Evolutionary conservation across 176 grass and related monocot species (phyloP).

Genomic region (Oryza meyeriana): DNA sequence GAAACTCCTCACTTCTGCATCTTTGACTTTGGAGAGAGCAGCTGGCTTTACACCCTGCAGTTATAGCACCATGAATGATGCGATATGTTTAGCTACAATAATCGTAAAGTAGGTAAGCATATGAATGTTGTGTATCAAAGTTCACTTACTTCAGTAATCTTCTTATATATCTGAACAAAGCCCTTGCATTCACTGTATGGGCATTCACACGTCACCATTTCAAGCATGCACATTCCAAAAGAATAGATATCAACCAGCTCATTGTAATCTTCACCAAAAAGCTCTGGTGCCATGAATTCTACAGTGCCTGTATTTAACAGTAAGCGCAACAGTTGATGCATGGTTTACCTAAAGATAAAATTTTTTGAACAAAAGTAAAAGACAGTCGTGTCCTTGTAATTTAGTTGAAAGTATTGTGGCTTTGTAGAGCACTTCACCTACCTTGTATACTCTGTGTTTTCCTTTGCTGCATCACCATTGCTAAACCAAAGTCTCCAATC

Average conservation of each 20-base stretch:
- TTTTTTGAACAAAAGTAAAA: neutral
- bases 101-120: neutral
- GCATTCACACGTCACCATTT: constrained; percentile 60
- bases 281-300: constrained; percentile 65
- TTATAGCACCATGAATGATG: neutral
- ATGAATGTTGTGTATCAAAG: neutral
- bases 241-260: constrained; percentile 62
- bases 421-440: neutral
- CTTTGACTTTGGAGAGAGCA: constrained; percentile 51
- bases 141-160: constrained; percentile 48
- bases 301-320: constrained; percentile 35
- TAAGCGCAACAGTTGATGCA: neutral
- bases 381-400: neutral
- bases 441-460: constrained; percentile 45
- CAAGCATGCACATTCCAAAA: constrained; percentile 66
- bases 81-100: neutral
- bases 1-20: constrained; percentile 44
- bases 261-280: constrained; percentile 52
- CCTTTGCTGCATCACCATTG: constrained; percentile 42
- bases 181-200: constrained; percentile 53
- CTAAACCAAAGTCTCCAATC: constrained; percentile 52
- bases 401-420: neutral
- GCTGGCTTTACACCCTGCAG: constrained; percentile 50
- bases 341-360: neutral
- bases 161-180: constrained; percentile 53